These are phyloP conservation scores for Aspergillus olivimuriae DNA, from an alignment of 495 filamentous ascomycete genomes.

Conservation along the genomic window DNA sequence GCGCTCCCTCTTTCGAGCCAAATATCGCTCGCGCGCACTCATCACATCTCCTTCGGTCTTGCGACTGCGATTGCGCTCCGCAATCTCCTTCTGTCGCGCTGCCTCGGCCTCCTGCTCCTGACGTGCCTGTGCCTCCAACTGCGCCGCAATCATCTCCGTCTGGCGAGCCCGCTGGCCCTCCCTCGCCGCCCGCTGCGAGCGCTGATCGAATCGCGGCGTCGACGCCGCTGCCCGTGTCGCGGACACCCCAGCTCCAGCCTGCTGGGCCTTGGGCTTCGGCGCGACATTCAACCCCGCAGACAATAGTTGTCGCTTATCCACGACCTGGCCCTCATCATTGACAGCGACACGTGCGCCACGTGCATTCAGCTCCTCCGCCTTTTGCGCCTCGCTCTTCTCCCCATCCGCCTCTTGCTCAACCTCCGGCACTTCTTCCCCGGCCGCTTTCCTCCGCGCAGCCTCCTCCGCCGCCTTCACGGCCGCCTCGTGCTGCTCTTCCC, in stretches of 20 bases:
- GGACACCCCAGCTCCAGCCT: constrained; percentile 26
- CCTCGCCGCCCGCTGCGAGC: constrained; percentile 36
- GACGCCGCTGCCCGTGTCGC: constrained; percentile 24
- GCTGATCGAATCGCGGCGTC: constrained; percentile 23
- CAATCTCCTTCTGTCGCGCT: constrained; percentile 57
- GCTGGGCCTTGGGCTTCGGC: constrained; percentile 47
- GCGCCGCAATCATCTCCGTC: constrained; percentile 72
- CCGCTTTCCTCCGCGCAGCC: constrained; percentile 45
- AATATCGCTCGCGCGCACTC: constrained; percentile 80
- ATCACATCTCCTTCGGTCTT: constrained; percentile 76
- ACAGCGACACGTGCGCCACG: constrained; percentile 62
- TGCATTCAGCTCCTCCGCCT: constrained; percentile 67
- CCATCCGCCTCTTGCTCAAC: constrained; percentile 11
- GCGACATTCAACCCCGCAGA: constrained; percentile 81
- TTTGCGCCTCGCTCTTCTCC: constrained; percentile 60
- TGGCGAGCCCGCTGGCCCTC: constrained; percentile 68
- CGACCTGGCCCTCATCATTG: constrained; percentile 91
- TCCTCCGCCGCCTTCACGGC: constrained; percentile 63
- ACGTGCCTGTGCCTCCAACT: constrained; percentile 66
- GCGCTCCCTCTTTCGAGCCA: constrained; percentile 75
- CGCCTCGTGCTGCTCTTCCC: constrained; percentile 68
- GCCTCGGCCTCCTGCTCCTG: constrained; percentile 71
- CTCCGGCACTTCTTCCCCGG: no score
- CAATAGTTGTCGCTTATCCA: constrained; percentile 88
- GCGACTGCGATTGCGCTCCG: constrained; percentile 64